Percentiles rank a stretch among this genome's conserved stretches.
These are phyloP conservation scores for Trichoderma asperelloides DNA, from an alignment of 495 filamentous ascomycete species.

Conservation along the genomic window DNA sequence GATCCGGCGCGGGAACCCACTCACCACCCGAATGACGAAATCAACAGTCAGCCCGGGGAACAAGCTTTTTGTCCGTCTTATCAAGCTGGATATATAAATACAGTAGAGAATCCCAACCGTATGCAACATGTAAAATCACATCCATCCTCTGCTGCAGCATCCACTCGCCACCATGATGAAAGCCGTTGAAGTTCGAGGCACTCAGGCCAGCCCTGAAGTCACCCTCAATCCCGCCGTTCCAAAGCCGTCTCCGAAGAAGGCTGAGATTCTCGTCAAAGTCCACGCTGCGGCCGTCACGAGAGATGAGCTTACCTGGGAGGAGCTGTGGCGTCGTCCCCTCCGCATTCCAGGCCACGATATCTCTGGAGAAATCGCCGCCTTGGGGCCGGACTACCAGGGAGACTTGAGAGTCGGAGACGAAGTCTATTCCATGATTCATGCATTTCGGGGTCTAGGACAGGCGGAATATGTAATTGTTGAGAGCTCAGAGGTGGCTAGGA, in stretches of 20 bases:
- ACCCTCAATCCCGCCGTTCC: conserved; percentile 13
- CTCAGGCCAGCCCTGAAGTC: conserved; percentile 1
- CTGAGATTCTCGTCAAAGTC: conserved; percentile 48
- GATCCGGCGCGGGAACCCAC: background rate
- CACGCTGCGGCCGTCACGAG: conserved; percentile 44
- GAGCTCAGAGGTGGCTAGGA: conserved; percentile 40
- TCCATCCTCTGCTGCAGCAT: background rate
- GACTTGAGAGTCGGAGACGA: conserved; percentile 42
- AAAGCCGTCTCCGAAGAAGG: conserved; percentile 13
- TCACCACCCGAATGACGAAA: conserved; percentile 1
- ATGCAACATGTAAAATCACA: background rate
- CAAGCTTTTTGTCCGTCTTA: background rate
- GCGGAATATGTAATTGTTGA: conserved; percentile 43
- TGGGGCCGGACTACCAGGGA: conserved; percentile 31
- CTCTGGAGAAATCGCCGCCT: conserved; percentile 43
- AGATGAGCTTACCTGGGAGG: conserved; percentile 41
- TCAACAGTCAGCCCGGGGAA: background rate
- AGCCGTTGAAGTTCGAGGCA: conserved; percentile 16
- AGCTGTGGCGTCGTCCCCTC: conserved; percentile 19
- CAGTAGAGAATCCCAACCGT: background rate
- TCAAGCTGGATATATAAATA: background rate
- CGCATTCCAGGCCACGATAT: conserved; percentile 46
- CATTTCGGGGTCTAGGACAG: conserved; percentile 40
- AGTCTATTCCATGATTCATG: conserved; percentile 43
- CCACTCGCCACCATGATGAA: conserved; percentile 12